A percentile compares a stretch with the other conserved stretches of the same genome.
Evolutionary conservation across 140 eudicot species (phyloP).

Genomic region (Bidens hawaiensis): DNA sequence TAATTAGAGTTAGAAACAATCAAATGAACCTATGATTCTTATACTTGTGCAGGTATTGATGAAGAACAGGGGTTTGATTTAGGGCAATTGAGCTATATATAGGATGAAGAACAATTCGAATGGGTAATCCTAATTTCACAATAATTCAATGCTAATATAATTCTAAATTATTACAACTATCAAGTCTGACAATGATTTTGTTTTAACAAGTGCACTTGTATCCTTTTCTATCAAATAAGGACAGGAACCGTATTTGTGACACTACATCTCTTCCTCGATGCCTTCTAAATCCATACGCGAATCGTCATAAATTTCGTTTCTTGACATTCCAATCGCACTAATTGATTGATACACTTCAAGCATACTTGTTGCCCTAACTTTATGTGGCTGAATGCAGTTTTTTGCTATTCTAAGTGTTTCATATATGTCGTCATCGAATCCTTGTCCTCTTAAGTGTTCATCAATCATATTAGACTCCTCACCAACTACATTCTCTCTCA

Average conservation of each 20-base stretch:
- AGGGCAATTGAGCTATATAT: too few relatives aligned
- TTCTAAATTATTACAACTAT: too few relatives aligned
- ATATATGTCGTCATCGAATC: slow-evolving; percentile 12
- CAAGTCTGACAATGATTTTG: too few relatives aligned
- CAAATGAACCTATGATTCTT: too few relatives aligned
- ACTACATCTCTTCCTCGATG: not conserved
- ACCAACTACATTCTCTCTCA: not conserved
- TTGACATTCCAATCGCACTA: not conserved
- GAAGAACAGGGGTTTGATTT: too few relatives aligned
- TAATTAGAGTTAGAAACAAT: too few relatives aligned
- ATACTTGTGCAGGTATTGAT: too few relatives aligned
- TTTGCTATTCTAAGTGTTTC: slow-evolving; percentile 3
- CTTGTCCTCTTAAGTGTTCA: slow-evolving; percentile 2
- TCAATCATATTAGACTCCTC: slow-evolving; percentile 1
- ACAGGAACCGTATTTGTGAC: not conserved
- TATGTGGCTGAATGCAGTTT: not conserved
- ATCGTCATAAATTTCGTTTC: not conserved
- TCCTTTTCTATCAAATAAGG: too few relatives aligned
- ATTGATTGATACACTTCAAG: slow-evolving; percentile 18
- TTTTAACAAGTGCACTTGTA: too few relatives aligned
- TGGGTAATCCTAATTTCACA: too few relatives aligned
- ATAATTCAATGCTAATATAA: too few relatives aligned
- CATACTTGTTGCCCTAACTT: slow-evolving; percentile 3
- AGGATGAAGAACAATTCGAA: too few relatives aligned
- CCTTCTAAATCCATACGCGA: not conserved